phyloP scores from a whole-genome alignment of 148 eudicot genomes.

The Camellia sinensis region DNA sequence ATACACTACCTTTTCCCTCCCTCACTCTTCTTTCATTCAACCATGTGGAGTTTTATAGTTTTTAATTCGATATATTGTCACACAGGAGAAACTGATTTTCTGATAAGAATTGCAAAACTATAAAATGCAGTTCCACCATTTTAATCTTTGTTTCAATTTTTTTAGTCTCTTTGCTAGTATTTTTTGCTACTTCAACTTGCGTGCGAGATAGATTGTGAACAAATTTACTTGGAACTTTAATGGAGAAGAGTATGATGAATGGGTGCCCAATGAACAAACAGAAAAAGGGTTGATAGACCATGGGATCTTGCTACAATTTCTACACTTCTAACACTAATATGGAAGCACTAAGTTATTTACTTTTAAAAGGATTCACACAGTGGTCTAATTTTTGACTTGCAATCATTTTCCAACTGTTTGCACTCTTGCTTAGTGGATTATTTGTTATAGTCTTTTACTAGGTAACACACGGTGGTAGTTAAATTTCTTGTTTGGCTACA shows the following conservation, averaged over 20 bases:
- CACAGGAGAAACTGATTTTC: background rate
- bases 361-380: background rate
- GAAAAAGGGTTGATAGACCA: background rate
- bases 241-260: background rate
- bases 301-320: background rate
- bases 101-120: no score
- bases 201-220: background rate
- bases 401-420: background rate
- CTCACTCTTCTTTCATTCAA: background rate
- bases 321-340: background rate
- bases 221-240: background rate
- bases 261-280: background rate
- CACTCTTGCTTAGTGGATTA: background rate
- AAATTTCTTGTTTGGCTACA: no score
- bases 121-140: no score
- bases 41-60: background rate
- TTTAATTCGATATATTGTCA: background rate
- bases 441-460: no score
- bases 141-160: no score
- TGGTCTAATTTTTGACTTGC: background rate
- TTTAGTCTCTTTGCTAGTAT: background rate
- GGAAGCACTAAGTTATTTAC: background rate
- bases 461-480: no score
- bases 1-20: conserved; percentile 5
- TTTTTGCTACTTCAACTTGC: background rate